These are phyloP conservation scores for Paramecium octaurelia DNA, from an alignment of 73 alveolate genomes.

Conservation along the genomic window DNA sequence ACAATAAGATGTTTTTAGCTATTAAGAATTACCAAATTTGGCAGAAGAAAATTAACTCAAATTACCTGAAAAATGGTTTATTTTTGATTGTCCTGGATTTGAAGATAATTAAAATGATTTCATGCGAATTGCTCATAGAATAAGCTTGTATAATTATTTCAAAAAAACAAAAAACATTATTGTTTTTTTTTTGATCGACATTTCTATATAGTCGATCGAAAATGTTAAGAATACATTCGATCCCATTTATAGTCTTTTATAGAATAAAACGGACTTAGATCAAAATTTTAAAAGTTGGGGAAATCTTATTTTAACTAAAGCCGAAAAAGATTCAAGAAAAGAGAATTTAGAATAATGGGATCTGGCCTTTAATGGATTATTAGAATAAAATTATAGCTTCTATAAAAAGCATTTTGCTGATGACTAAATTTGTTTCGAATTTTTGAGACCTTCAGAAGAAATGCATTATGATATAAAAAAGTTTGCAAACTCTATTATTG, in stretches of 20 bases:
- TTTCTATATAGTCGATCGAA: not conserved
- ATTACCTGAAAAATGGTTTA: not conserved
- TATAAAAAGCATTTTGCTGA: not conserved
- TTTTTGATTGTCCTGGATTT: not conserved
- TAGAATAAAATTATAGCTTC: not conserved
- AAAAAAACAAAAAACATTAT: not conserved
- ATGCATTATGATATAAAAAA: not conserved
- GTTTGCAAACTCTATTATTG: not conserved
- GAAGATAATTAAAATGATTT: not conserved
- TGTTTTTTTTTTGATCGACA: not conserved
- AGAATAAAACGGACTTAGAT: not conserved
- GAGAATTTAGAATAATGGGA: not conserved
- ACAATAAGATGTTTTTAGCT: not conserved
- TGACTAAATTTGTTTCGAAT: not conserved
- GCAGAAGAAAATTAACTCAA: not conserved
- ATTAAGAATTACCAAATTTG: not conserved
- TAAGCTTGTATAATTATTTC: not conserved
- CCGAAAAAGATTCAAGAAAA: not conserved
- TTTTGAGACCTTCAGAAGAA: not conserved
- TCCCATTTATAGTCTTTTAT: not conserved
- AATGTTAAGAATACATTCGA: not conserved
- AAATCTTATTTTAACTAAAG: not conserved
- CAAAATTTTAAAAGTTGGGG: not conserved
- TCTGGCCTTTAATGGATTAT: not conserved
- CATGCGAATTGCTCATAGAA: not conserved